phyloP scores from a whole-genome alignment of 2,329 filamentous ascomycete genomes.

The Davidsoniella virescens region DNA sequence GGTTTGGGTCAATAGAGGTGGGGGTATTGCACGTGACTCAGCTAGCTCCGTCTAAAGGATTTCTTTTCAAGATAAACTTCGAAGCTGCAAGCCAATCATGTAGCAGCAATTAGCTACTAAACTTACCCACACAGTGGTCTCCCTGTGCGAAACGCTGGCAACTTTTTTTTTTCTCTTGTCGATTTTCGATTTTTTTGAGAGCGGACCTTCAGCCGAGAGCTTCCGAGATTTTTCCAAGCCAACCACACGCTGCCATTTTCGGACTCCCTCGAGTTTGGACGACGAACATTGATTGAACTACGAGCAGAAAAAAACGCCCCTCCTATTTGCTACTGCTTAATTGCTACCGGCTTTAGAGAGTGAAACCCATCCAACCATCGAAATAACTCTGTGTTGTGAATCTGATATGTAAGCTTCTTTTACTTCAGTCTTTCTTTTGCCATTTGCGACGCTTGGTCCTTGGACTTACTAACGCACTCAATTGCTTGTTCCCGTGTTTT shows the following conservation, averaged over 20 bases:
- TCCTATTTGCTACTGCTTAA: neutral
- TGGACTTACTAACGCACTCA: neutral
- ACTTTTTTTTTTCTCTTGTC: neutral
- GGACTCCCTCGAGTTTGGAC: neutral
- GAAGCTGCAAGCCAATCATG: no score
- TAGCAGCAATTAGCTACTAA: no score
- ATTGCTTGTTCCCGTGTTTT: neutral
- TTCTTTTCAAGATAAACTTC: no score
- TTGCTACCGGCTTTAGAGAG: neutral
- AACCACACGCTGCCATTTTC: constrained; percentile 9
- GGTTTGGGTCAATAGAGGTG: no score
- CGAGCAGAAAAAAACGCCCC: constrained; percentile 9
- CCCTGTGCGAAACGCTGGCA: no score
- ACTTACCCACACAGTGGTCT: no score
- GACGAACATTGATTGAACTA: neutral
- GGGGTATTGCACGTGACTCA: no score
- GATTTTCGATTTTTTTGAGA: neutral
- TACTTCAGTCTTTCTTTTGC: neutral
- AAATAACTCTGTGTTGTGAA: neutral
- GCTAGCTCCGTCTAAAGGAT: no score
- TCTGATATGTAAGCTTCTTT: neutral
- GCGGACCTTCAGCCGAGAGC: constrained; percentile 7
- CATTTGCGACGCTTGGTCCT: neutral
- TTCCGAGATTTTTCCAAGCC: constrained; percentile 13
- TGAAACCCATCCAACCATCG: neutral